A percentile compares a stretch with the other conserved stretches of the same genome.
Evolutionary conservation across 2,329 filamentous ascomycete species (phyloP).

Genomic region (Ilyonectria robusta): DNA sequence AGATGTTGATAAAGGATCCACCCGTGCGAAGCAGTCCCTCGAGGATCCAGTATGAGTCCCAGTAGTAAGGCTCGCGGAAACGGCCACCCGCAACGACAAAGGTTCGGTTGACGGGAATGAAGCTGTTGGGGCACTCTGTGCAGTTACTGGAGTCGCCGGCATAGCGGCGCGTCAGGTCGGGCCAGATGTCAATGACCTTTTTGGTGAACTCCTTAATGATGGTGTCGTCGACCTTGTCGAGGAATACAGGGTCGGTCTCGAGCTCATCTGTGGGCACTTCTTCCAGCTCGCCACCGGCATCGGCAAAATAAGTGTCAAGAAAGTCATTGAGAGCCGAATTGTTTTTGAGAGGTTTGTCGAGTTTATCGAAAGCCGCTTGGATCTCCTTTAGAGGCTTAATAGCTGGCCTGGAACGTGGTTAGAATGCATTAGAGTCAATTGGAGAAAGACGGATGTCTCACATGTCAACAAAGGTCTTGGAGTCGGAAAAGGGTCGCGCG

Average conservation of each 20-base stretch:
- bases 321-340: slow-evolving; percentile 74
- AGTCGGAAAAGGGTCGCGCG: slow-evolving; percentile 75
- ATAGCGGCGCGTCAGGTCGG: slow-evolving; percentile 75
- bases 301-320: slow-evolving; percentile 73
- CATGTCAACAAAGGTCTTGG: slow-evolving; percentile 81
- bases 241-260: slow-evolving; percentile 69
- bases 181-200: slow-evolving; percentile 79
- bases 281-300: slow-evolving; percentile 74
- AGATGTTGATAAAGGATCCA: slow-evolving; percentile 74
- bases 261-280: slow-evolving; percentile 67
- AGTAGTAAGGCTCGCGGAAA: slow-evolving; percentile 80
- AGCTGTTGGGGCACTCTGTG: slow-evolving; percentile 73
- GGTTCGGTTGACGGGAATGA: slow-evolving; percentile 75
- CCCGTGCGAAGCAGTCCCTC: slow-evolving; percentile 76
- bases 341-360: slow-evolving; percentile 73
- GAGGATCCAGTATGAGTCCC: slow-evolving; percentile 79
- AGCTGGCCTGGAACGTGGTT: slow-evolving; percentile 64
- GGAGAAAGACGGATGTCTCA: slow-evolving; percentile 52
- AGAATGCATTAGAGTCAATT: slow-evolving; percentile 31
- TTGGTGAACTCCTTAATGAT: slow-evolving; percentile 72
- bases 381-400: slow-evolving; percentile 72
- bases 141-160: slow-evolving; percentile 66
- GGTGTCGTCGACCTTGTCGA: slow-evolving; percentile 68
- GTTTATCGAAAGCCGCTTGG: slow-evolving; percentile 70
- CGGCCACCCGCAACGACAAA: slow-evolving; percentile 81